Evolutionary conservation across 2,329 filamentous ascomycete species (phyloP), one percentile per base, ranked within the genome.

Genomic region (Stachybotrys elegans): DNA sequence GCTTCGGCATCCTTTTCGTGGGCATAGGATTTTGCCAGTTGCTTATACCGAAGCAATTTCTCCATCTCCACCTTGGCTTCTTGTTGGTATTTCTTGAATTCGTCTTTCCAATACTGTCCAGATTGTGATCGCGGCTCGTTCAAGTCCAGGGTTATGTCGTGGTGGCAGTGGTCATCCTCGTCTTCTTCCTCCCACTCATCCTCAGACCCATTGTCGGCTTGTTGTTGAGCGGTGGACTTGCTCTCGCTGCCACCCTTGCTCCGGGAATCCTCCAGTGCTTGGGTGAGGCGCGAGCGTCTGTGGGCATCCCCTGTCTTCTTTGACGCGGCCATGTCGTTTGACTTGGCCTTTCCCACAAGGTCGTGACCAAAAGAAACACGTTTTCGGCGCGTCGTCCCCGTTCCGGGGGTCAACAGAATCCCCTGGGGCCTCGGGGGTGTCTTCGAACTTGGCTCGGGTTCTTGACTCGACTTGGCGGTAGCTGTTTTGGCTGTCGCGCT

Each of bases 41-140:
- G 80, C 69, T 90, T 88, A 71, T 90, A 91, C 58, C 80, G 81
- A 58, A 91, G 76, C 57, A 92, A 72, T 67, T 85, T 88, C 67
- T 83, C 82, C 72, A 90, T 83, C 62, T 91, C 84, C 35, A 73
- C 75, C 60, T 80, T 81, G 50, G 86, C 86, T 49, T 86, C 84
- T 36, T 79, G 73, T 40, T 87, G 81, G 57, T 91, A 92, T 43
- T 74, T 77, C 52, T 88, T 77, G 55, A 86, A 91, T 57, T 89
- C 79, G 20, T 79, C 75, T 64, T 91, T 91, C 87, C 87, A 92
- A 63, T 86, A 90, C 54, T 78, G 81, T 6, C 86, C 86, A 4
- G 86, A 89, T 47, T 84, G 78, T 2, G 86, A 88, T 50, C 82
- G 78, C 6, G 87, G 86, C 55, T 88, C 82, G 49, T 84, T 84